These are phyloP conservation scores for Solanum ahanhuiri DNA, from an alignment of 257 asterid genomes.

Conservation along the genomic window DNA sequence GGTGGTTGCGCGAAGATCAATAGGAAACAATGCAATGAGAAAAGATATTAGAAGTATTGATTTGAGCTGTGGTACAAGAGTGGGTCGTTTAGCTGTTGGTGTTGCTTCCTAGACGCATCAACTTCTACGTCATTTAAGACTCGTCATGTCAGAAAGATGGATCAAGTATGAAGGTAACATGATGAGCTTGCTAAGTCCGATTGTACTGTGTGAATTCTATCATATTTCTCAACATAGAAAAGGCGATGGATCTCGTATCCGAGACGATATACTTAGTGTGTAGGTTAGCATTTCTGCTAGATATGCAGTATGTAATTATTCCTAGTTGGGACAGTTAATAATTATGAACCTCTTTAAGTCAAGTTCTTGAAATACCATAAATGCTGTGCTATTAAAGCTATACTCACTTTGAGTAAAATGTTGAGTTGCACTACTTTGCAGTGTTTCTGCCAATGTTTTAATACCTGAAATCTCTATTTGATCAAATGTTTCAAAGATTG, in stretches of 20 bases:
- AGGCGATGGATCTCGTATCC: not conserved
- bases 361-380: not conserved
- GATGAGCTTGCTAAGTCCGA: not conserved
- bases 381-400: not conserved
- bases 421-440: not conserved
- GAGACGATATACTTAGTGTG: not conserved
- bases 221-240: not conserved
- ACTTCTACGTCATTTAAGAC: not conserved
- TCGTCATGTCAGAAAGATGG: not conserved
- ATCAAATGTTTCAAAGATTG: not conserved
- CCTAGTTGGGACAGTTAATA: not conserved
- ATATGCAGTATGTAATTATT: not conserved
- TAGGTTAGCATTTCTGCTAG: not conserved
- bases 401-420: not conserved
- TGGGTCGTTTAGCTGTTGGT: conserved; percentile 17
- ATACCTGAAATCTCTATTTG: not conserved
- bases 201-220: not conserved
- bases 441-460: not conserved
- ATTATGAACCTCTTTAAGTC: not conserved
- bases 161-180: not conserved
- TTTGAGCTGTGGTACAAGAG: conserved; percentile 21
- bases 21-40: conserved; percentile 3
- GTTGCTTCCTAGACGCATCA: conserved; percentile 12
- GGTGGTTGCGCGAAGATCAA: conserved; percentile 7
- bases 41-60: conserved; percentile 10